These are phyloP conservation scores for Catunica adiposa DNA, from an alignment of 2,329 filamentous ascomycete species.

Conservation along the genomic window DNA sequence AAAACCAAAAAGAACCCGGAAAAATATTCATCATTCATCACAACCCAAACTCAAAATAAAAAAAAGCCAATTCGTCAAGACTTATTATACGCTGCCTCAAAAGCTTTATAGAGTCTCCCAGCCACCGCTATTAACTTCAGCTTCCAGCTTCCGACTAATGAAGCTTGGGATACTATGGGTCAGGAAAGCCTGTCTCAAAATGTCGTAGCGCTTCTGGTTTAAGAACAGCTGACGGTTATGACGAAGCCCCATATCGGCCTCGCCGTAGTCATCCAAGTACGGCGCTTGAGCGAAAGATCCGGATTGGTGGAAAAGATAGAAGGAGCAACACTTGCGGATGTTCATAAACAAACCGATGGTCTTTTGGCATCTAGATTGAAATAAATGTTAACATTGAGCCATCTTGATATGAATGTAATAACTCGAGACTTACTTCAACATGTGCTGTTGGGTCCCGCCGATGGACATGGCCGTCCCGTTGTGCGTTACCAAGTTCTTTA, in stretches of 20 bases:
- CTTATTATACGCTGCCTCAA: background rate
- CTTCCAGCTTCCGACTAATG: constrained; percentile 79
- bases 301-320: constrained; percentile 67
- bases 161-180: constrained; percentile 74
- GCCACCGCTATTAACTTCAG: constrained; percentile 90
- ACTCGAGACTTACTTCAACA: constrained; percentile 55
- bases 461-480: constrained; percentile 23
- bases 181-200: constrained; percentile 71
- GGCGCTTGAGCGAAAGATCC: constrained; percentile 78
- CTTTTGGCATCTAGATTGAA: constrained; percentile 52
- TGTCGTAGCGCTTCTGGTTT: constrained; percentile 87
- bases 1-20: too few relatives aligned
- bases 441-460: constrained; percentile 82
- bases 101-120: constrained; percentile 62
- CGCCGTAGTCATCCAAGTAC: constrained; percentile 90
- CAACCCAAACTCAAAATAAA: too few relatives aligned
- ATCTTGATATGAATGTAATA: background rate
- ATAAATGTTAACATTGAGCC: constrained; percentile 4
- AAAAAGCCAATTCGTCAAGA: background rate
- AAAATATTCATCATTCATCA: too few relatives aligned
- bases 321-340: constrained; percentile 84
- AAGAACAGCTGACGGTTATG: constrained; percentile 80
- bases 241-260: constrained; percentile 79
- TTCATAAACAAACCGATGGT: constrained; percentile 92
- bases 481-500: constrained; percentile 39